A percentile compares a stretch with the other conserved stretches of the same genome.
These are phyloP conservation scores for sunflower (Helianthus annuus) DNA, from an alignment of 129 eudicot genomes.

Conservation along the genomic window HanXRQr2.0-SUNRISE NC_035441.2:123695331-123695830, in stretches of 20 bases:
- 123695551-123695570: not conserved
- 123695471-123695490: slow-evolving; percentile 34
- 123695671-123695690: slow-evolving; percentile 44
- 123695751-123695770: not conserved
- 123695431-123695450: slow-evolving; percentile 43
- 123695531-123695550: slow-evolving; percentile 1
- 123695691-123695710: slow-evolving; percentile 81
- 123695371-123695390: slow-evolving; percentile 36
- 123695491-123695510: slow-evolving; percentile 36
- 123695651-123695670: slow-evolving; percentile 44
- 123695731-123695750: slow-evolving; percentile 62
- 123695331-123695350: slow-evolving; percentile 35
- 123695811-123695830: not conserved
- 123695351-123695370: slow-evolving; percentile 37
- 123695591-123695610: not conserved
- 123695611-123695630: slow-evolving; percentile 45
- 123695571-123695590: not conserved
- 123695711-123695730: slow-evolving; percentile 94
- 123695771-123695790: not conserved
- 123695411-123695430: slow-evolving; percentile 46
- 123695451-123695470: slow-evolving; percentile 39
- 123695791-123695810: not conserved
- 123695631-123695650: slow-evolving; percentile 47
- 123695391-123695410: slow-evolving; percentile 33
- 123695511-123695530: slow-evolving; percentile 25